Conservation (phyloP, 179 eudicot species). For the Spinacia oleracea region DNA sequence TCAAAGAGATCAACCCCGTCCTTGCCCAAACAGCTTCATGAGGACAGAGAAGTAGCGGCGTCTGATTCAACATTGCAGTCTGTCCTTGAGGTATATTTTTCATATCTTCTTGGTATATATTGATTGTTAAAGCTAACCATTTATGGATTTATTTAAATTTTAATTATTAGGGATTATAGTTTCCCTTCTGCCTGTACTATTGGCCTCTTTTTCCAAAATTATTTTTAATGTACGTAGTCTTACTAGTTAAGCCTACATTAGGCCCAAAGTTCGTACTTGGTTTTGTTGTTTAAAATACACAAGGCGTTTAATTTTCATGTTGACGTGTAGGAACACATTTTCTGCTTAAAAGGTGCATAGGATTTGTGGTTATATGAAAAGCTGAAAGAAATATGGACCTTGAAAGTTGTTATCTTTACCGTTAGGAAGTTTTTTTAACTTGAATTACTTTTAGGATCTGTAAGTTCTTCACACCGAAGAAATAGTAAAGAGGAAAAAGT, state of each 20-base stretch:
- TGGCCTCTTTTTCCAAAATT: neutral
- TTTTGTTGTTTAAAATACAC: neutral
- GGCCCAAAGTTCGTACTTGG: neutral
- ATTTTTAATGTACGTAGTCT: neutral
- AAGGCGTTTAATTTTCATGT: neutral
- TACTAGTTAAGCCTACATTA: too few species aligned
- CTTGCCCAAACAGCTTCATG: slow-evolving; percentile 39
- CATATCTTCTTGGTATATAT: neutral
- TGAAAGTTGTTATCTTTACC: neutral
- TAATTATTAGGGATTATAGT: neutral
- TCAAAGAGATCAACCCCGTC: slow-evolving; percentile 53
- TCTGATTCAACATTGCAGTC: slow-evolving; percentile 38
- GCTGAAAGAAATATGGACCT: neutral
- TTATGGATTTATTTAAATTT: neutral
- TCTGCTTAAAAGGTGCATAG: neutral
- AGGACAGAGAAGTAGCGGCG: slow-evolving; percentile 34
- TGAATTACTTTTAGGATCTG: neutral
- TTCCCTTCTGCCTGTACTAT: neutral
- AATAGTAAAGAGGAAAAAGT: neutral
- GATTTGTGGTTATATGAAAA: neutral
- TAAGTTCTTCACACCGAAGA: neutral
- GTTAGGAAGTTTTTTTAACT: neutral
- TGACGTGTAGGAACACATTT: neutral
- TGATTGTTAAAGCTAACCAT: neutral
- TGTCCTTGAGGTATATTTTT: slow-evolving; percentile 35